These are phyloP conservation scores for Stropharia rugosoannulata DNA, from an alignment of 768 basidiomycete species.

Conservation along the genomic window DNA sequence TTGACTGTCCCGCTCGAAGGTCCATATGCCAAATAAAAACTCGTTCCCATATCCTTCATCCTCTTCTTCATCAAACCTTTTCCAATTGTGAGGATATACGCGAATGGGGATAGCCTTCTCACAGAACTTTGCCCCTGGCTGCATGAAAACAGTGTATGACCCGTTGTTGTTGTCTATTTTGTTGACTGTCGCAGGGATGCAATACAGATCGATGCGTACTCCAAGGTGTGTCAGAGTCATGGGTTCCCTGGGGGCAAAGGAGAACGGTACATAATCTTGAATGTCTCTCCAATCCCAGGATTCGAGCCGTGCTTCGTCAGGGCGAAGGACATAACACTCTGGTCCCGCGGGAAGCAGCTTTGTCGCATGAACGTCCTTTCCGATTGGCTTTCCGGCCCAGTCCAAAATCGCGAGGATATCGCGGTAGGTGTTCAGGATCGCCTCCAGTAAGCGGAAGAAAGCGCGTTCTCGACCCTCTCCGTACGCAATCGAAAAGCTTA, in stretches of 20 bases:
- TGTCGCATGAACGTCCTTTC: constrained; percentile 4
- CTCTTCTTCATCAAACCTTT: neutral
- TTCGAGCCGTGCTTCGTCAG: neutral
- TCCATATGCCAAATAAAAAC: constrained; percentile 12
- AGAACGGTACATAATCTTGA: constrained; percentile 7
- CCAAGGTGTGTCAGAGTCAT: constrained; percentile 13
- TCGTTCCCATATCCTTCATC: constrained; percentile 6
- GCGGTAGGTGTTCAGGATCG: constrained; percentile 6
- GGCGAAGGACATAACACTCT: constrained; percentile 5
- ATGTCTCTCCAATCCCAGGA: neutral
- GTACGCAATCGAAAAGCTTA: constrained; percentile 13
- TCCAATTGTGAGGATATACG: constrained; percentile 6
- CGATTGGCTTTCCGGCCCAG: constrained; percentile 11
- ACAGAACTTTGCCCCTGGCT: constrained; percentile 1
- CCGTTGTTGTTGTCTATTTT: neutral
- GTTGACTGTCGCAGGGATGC: constrained; percentile 1
- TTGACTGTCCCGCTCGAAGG: constrained; percentile 7
- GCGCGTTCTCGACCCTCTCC: constrained; percentile 14
- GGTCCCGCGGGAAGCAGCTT: constrained; percentile 9
- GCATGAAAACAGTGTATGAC: neutral
- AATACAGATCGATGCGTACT: constrained; percentile 6
- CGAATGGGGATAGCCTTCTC: constrained; percentile 1
- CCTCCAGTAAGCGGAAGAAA: constrained; percentile 10
- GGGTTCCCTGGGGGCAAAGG: constrained; percentile 7
- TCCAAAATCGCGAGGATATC: constrained; percentile 9